Evolutionary conservation across 2,329 filamentous ascomycete genomes (phyloP), one percentile per base, ranked within the genome.

Genomic region (Exophiala sp.): DNA sequence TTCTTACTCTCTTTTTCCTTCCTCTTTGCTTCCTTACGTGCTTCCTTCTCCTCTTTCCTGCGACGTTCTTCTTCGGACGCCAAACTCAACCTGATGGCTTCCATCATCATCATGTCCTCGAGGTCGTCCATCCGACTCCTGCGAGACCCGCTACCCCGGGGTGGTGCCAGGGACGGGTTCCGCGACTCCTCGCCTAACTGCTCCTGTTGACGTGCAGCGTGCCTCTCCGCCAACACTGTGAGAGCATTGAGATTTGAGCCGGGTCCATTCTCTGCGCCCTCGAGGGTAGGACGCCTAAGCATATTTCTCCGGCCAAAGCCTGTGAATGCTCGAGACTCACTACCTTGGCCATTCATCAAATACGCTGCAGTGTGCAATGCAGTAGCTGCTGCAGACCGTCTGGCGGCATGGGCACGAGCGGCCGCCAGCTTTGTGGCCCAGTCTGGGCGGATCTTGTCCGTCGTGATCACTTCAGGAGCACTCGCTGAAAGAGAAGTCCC

Each of bases 91-190:
- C 93, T 78, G 41, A 98, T 94, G 0, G 93, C 93, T 66, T 98
- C 93, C 76, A 93, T 88, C 75, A 97, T 89, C 93, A 98, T 98
- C 74, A 98, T 86, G 42, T 95, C 91, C 65, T 98, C 93, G 0
- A 97, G 76, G 60, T 97, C 90, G 18, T 94, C 88, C 64, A 94
- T 81, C 23, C 88, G 77, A 48, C 68, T 78, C 54, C 80, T 72
- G 52, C 82, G 71, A 29, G 77, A 78, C 58, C 74, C 77, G 14
- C 68, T 66, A 6, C 76, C 66, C n/a, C 70, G 69, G 13, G 70
- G 64, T 3, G 71, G 67, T 29, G 68, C 64, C 19, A 68, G 48
- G 30, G 52, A 55, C 2, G 48, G n/a, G 57, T 64, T 66, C 1
- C 60, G 7, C 63, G 44, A 6, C 59, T 62, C 40, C 70, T 67